Base-by-base conservation (phyloP, 1,284 basidiomycete genomes). In the Apiotrichum brassicae region DNA sequence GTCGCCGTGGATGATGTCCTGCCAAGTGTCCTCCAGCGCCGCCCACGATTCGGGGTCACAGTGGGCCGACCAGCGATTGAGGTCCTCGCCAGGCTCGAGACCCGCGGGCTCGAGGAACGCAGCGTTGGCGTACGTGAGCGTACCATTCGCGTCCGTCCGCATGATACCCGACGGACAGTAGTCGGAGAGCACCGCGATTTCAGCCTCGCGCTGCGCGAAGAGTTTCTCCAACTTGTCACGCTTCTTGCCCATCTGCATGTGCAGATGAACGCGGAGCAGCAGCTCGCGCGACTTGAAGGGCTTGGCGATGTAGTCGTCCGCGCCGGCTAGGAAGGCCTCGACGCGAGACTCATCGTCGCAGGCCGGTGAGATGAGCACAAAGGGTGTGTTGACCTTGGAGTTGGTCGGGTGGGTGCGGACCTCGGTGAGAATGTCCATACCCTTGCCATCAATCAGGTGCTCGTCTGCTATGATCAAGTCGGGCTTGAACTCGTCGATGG, bases 281-380 rank as follows among this genome's bases (percentile, higher is more conserved):
- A 75, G 60, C 46, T 75, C 72, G 35, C 62, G 55, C 4, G 58
- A 51, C 20, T 54, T 58, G 56, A 64, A 65, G 12, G 65, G 63
- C 45, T 65, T 65, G 12, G 48, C 19, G 28, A 67, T 39, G 37
- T 54, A 63, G 50, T 67, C 63, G 46, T 74, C 72, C 3, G 70
- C 72, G 16, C 72, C 72, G 19, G 61, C 66, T 3, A 71, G 51
- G 6, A 65, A 46, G 11, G 59, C 58, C 6, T 54, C 61, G 4
- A 65, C 50, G 22, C 57, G 48, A 11, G 46, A 22, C 20, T 61
- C 57, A 26, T 58, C 61, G 33, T 57, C 59, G 18, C 37, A 48
- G 6, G 46, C 49, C 0, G 58, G 52, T 6, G 54, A 54, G 2
- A 60, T 33, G 13, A 59, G 34, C 6, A 60, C 48, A 28, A 58